phyloP scores from a whole-genome alignment of 2,329 filamentous ascomycete genomes.

The Teratosphaeria nubilosa region DNA sequence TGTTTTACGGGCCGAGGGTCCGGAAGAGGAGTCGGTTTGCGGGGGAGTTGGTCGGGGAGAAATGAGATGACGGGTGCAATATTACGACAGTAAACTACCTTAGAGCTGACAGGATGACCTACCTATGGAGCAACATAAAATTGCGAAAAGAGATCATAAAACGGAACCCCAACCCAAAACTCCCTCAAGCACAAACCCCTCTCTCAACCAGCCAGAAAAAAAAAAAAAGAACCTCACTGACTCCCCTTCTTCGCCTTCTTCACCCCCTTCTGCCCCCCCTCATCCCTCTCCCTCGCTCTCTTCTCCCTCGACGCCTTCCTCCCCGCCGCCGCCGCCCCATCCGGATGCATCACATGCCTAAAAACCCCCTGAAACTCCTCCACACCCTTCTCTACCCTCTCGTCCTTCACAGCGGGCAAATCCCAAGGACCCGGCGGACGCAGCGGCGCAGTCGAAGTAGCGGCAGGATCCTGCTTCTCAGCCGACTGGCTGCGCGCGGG shows the following conservation, averaged over 20 bases:
- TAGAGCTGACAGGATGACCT: no score
- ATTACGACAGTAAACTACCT: not conserved
- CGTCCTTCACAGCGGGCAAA: not conserved
- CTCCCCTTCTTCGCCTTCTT: not conserved
- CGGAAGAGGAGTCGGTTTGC: constrained; percentile 69
- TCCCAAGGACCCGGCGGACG: not conserved
- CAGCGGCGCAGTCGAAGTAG: not conserved
- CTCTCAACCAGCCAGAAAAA: no score
- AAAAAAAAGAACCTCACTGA: not conserved
- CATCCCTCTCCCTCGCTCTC: not conserved
- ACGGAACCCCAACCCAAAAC: no score
- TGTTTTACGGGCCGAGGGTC: constrained; percentile 69
- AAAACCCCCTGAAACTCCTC: not conserved
- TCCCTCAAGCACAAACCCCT: no score
- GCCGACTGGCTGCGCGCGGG: no score
- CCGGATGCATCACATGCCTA: not conserved
- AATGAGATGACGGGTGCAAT: constrained; percentile 1
- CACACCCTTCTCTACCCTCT: not conserved
- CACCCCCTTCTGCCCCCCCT: not conserved
- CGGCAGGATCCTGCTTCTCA: not conserved
- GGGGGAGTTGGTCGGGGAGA: constrained; percentile 27
- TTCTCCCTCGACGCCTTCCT: not conserved
- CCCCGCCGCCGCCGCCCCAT: not conserved
- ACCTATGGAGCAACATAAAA: no score
- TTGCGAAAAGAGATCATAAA: no score